phyloP scores from a whole-genome alignment of 495 filamentous ascomycete species.

The Neurospora cerealis region DNA sequence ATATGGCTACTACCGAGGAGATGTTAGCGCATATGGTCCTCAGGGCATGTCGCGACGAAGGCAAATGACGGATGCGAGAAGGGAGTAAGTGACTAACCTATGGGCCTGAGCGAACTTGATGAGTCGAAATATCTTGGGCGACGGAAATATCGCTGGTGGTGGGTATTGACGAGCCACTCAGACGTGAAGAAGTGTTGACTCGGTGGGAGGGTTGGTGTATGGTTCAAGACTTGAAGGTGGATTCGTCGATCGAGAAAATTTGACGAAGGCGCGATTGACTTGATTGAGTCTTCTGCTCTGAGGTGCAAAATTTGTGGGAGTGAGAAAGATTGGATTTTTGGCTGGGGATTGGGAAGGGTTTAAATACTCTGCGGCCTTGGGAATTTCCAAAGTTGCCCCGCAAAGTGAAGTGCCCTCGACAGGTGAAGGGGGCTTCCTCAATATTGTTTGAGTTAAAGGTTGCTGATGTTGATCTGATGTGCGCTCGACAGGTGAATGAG shows the following conservation, averaged over 20 bases:
- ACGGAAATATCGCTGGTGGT: background rate
- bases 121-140: background rate
- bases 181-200: background rate
- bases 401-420: background rate
- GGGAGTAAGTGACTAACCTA: background rate
- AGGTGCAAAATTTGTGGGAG: background rate
- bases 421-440: background rate
- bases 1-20: background rate
- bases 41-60: background rate
- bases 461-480: background rate
- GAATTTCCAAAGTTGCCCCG: background rate
- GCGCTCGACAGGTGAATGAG: background rate
- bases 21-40: background rate
- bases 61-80: background rate
- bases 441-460: background rate
- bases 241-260: background rate
- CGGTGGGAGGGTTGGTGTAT: background rate
- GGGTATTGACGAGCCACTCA: background rate
- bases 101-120: background rate
- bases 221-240: background rate
- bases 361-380: background rate
- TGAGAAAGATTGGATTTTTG: background rate
- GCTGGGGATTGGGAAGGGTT: background rate
- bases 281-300: background rate
- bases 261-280: background rate